phyloP scores from a whole-genome alignment of 2,329 filamentous ascomycete species.

The Penicillium sclerotigenum region DNA sequence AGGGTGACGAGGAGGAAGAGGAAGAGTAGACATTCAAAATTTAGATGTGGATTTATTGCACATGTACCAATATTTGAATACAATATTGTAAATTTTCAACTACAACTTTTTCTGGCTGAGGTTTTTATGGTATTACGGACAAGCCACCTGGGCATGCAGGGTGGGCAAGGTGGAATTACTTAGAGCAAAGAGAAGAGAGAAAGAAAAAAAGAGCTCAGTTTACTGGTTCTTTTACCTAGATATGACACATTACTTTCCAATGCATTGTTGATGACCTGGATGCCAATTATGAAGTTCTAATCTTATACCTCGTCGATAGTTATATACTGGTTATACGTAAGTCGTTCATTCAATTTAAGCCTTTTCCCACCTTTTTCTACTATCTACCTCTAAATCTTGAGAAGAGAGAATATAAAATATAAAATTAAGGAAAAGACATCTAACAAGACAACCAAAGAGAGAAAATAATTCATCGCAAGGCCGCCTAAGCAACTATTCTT shows the following conservation, averaged over 20 bases:
- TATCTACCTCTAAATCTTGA: too few species aligned
- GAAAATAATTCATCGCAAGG: too few species aligned
- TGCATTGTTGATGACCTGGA: background rate
- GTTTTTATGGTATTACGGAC: background rate
- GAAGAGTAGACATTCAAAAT: background rate
- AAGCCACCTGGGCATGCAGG: background rate
- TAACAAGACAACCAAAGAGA: too few species aligned
- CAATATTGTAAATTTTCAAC: background rate
- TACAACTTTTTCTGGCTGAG: background rate
- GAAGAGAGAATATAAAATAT: too few species aligned
- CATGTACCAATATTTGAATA: background rate
- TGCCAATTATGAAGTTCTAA: background rate
- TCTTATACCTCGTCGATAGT: too few species aligned
- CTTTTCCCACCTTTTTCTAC: too few species aligned
- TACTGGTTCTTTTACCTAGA: background rate
- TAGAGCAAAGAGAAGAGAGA: too few species aligned
- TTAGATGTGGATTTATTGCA: background rate
- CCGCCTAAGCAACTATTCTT: too few species aligned
- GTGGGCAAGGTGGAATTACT: background rate
- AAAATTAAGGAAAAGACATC: too few species aligned
- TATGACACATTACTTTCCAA: background rate
- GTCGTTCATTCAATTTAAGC: too few species aligned
- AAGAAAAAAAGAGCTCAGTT: background rate
- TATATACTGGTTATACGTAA: too few species aligned
- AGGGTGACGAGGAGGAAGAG: slow-evolving; percentile 20